phyloP scores from a whole-genome alignment of 176 grass and related monocot genomes.

The Musa beccarii region DNA sequence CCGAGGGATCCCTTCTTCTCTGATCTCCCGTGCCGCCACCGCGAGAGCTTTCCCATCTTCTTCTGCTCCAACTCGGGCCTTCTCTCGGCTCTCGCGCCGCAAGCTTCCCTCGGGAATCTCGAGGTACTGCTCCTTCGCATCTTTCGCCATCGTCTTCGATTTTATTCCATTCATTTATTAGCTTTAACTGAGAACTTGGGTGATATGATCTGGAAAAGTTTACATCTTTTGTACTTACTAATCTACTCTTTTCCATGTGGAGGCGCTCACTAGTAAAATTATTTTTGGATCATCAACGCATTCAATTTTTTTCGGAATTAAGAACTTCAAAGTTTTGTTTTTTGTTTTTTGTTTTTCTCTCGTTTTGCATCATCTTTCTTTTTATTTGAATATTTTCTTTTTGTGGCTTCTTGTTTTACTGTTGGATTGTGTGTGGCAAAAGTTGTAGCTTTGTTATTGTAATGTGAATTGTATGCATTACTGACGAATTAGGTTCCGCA shows the following conservation, averaged over 20 bases:
- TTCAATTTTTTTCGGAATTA: no score
- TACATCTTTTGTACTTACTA: no score
- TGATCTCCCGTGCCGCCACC: constrained; percentile 16
- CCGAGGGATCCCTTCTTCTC: constrained; percentile 26
- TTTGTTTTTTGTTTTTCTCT: no score
- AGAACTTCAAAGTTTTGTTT: no score
- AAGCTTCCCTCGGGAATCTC: not conserved
- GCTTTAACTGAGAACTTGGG: not conserved
- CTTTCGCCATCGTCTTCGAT: not conserved
- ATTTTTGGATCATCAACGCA: no score
- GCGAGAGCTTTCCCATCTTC: constrained; percentile 1
- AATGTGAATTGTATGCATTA: constrained; percentile 21
- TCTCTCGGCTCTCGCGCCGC: not conserved
- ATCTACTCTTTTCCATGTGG: no score
- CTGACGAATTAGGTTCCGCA: constrained; percentile 9
- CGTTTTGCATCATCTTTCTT: no score
- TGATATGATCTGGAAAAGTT: not conserved
- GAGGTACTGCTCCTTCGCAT: not conserved
- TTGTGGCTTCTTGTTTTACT: no score
- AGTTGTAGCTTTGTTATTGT: no score
- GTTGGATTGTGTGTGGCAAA: no score
- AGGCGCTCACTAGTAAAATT: no score
- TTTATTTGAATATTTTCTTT: no score
- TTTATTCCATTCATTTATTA: not conserved
- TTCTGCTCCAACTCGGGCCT: not conserved